Percentiles rank a stretch among this genome's conserved stretches.
These are phyloP conservation scores for Abortiporus biennis DNA, from an alignment of 1,284 basidiomycete genomes.

Conservation along the genomic window DNA sequence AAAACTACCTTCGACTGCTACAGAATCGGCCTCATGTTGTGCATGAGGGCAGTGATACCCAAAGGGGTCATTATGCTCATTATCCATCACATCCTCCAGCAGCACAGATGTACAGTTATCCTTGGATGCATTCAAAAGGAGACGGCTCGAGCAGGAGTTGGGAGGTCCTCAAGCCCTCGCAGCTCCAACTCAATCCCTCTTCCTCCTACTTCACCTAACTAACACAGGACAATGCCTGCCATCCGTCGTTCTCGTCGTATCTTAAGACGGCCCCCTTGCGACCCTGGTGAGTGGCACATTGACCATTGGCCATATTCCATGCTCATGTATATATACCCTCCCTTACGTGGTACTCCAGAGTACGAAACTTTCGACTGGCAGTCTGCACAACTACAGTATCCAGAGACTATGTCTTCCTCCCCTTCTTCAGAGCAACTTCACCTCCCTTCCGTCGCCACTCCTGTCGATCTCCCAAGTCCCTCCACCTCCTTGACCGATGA, in stretches of 20 bases:
- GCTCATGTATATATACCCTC: no score
- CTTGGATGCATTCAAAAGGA: constrained; percentile 10
- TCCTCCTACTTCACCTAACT: background rate
- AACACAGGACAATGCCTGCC: no score
- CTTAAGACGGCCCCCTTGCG: constrained; percentile 12
- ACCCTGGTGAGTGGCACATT: constrained; percentile 13
- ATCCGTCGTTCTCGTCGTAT: constrained; percentile 16
- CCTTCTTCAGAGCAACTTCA: no score
- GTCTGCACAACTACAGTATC: background rate
- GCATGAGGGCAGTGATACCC: no score
- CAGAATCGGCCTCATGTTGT: no score
- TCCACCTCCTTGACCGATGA: background rate
- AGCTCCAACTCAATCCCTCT: constrained; percentile 1
- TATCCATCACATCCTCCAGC: no score
- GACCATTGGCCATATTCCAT: constrained; percentile 14
- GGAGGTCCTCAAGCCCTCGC: background rate
- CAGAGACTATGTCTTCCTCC: no score
- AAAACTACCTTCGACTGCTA: no score
- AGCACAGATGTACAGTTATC: no score
- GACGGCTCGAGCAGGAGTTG: background rate
- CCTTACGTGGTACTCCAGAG: constrained; percentile 7
- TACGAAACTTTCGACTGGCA: constrained; percentile 8
- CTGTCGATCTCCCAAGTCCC: no score
- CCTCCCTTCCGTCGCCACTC: no score
- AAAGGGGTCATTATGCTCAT: no score